Evolutionary conservation across 495 filamentous ascomycete species (phyloP), one percentile per base, ranked within the genome.

Genomic region (Penicillium canariense): DNA sequence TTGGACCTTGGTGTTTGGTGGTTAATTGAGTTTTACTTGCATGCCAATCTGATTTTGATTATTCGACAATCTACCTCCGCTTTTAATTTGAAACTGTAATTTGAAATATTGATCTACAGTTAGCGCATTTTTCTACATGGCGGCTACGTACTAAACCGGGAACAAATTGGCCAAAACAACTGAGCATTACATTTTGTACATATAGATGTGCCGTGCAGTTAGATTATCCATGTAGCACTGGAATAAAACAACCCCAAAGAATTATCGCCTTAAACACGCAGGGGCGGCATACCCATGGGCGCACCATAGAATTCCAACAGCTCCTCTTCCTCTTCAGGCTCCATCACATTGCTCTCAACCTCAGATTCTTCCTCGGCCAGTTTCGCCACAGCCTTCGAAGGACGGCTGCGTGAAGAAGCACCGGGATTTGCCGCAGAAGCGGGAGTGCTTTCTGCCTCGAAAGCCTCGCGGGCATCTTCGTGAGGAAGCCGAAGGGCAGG

Each of bases 401-500:
- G 47, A 32, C 67, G 68, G 38, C 56, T 68, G 2, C 69, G 69
- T 0, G 60, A 52, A 48, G 62, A 51, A 39, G 60, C 50, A 51
- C 51, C 25, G 5, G 23, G 14, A 52, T 50, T 53, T 6, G 27
- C 18, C n/a, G 44, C 27, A 25, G 50, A 55, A 12, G 58, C 64
- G 10, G 69, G 67, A 1, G 66, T 76, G 0, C 59, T 63, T 32
- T 72, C 70, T 14, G 52, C 49, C 15, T 70, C 69, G 10, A 60
- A 55, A 2, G 56, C 55, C 18, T 73, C 68, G 14, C 52, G 53
- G 1, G 59, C 50, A 11, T 67, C 72, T 25, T 77, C 77, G 23
- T 72, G 71, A 1, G 86, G 86, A 8, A 90, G 68, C 45, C 82
- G 79, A 72, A 86, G 82, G 5, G 86, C 86, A 2, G 88, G 72